Evolutionary conservation across 371 early-diverging fungal genomes (phyloP), one percentile per base, ranked within the genome.

Genomic region (Mucor indicus): DNA sequence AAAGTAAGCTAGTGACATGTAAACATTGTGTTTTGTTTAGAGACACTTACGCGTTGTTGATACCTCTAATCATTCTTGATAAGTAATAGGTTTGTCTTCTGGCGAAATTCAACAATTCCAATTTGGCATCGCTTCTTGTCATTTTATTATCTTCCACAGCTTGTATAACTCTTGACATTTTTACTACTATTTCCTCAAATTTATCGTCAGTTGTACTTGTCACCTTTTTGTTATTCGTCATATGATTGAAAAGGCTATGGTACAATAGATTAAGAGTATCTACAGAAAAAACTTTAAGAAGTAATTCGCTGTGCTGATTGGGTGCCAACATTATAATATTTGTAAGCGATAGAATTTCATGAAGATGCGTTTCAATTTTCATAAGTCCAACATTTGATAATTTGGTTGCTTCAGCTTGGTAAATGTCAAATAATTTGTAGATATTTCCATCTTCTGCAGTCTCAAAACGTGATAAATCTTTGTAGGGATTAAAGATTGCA

Each of bases 381-480:
- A 42, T 42, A 42, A 42, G 42, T 42, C 42, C 42, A 42, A 42
- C 29, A 42, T 42, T 44, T 44, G 44, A 44, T 44, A 44, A 30
- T 44, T 44, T 36, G 45, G 45, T 45, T 45, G 45, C 36, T 45
- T 45, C 46, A 37, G 46, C 46, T 46, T 46, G 37, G 27, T 46
- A 46, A 46, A 46, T 46, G 38, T 46, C 46, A 46, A 46, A 46
- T 46, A 46, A 46, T 46, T 46, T 24, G 27, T 46, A 46, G 37
- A 46, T 37, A 37, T 46, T 46, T 46, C 46, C 38, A 46, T 46
- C 46, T 46, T 46, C n/a, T 46, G 36, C 36, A 46, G 46, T 46
- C 19, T 46, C 46, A 37, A 46, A 46, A 36, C 46, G 46, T 46
- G 46, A 46, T 37, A 37, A 46, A 25, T 46, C 24, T 46, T 46